Base-by-base conservation (phyloP, 2,329 filamentous ascomycete genomes). In the Didymellaceae sp. region DNA sequence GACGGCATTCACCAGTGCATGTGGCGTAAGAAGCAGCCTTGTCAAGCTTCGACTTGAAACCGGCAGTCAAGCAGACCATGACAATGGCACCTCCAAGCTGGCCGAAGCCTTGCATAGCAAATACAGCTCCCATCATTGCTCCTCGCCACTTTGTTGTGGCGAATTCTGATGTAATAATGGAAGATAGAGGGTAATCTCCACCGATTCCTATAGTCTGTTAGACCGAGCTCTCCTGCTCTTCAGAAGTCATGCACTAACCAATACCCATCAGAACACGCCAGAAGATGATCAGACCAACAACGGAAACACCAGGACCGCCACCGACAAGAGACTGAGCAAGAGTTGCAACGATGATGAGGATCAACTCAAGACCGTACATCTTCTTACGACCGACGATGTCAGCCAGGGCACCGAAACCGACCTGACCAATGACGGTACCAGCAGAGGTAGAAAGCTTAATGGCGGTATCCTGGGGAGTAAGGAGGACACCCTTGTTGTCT, bases 381-480 rank as follows among this genome's bases (percentile, higher is more conserved):
- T 81, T 85, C 80, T 91, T 90, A 52, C 89, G 86, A 39, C 90
- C 90, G 45, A 93, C 82, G 9, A 87, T 77, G 76, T 95, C 86
- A 67, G 90, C 90, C 4, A 71, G 65, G 13, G 64, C 63, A 40
- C 67, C 67, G 67, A 95, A 95, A 35, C 84, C 84, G 30, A 95
- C 76, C 76, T 95, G 91, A 35, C 90, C 91, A 40, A 95, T 76
- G 46, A 95, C 89, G 22, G 90, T 95, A 57, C 91, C 91, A 54
- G 86, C 88, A 18, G 89, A 92, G 13, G 90, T 94, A 13, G 90
- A 84, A 43, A 92, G 85, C 78, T 95, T 95, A 79, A 95, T 91
- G 25, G 89, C 89, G 1, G 86, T 93, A 63, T 94, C 89, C n/a
- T 88, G 84, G 35, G 72, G 78, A 16, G 81, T 78, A 7, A 87